Conservation (phyloP, 306 rosid species). For the Elaeagnus macrophylla region DNA sequence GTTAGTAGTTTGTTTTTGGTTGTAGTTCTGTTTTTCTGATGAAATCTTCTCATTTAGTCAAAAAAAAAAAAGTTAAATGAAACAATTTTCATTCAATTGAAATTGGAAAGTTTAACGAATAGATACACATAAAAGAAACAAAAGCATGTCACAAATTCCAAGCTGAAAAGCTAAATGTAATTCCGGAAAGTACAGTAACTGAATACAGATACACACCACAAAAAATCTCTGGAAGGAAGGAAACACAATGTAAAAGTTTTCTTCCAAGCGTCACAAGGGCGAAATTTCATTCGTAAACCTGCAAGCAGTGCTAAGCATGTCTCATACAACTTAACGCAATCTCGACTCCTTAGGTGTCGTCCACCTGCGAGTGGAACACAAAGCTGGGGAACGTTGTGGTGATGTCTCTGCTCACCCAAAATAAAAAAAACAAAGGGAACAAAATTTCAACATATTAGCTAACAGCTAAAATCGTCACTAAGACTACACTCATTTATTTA, state of each 20-base stretch:
- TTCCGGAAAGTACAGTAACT: slow-evolving; percentile 10
- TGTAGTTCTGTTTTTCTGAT: no score
- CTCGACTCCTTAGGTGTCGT: slow-evolving; percentile 44
- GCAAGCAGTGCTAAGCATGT: slow-evolving; percentile 15
- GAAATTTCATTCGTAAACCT: slow-evolving; percentile 19
- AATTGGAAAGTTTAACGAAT: not conserved
- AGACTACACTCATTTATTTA: not conserved
- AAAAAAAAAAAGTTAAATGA: no score
- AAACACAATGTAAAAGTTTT: slow-evolving; percentile 13
- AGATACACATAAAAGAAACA: not conserved
- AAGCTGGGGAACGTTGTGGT: slow-evolving; percentile 94
- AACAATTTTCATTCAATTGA: not conserved
- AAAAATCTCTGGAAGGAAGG: slow-evolving; percentile 22
- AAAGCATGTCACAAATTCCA: not conserved
- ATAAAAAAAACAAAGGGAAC: slow-evolving; percentile 1
- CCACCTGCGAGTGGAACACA: slow-evolving; percentile 89
- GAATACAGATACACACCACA: slow-evolving; percentile 23
- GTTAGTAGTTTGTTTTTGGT: no score
- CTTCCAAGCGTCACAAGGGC: slow-evolving; percentile 12
- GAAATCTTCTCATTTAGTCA: no score
- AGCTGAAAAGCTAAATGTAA: slow-evolving; percentile 10
- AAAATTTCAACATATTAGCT: not conserved
- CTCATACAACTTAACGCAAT: not conserved
- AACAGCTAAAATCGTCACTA: not conserved
- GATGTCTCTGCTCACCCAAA: slow-evolving; percentile 64